phyloP scores from a whole-genome alignment of 768 basidiomycete species.

The Pulveroboletus sp. region DNA sequence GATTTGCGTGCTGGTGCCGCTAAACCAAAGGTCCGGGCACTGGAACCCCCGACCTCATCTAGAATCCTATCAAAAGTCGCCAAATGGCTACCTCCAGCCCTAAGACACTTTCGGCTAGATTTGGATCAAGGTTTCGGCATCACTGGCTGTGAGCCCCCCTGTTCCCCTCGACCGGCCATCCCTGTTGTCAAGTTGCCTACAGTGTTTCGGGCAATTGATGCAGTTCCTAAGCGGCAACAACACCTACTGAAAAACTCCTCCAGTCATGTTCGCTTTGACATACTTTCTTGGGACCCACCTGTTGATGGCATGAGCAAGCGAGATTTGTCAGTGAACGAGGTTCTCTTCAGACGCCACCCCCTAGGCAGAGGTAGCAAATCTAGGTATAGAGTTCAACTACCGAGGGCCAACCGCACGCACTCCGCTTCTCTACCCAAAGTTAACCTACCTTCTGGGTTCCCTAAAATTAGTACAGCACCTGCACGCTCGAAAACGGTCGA shows the following conservation, averaged over 20 bases:
- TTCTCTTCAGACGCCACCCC: slow-evolving; percentile 51
- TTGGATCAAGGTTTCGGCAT: slow-evolving; percentile 38
- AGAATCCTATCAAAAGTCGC: slow-evolving; percentile 32
- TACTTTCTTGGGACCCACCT: slow-evolving; percentile 68
- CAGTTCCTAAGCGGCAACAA: slow-evolving; percentile 46
- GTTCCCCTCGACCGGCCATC: slow-evolving; percentile 39
- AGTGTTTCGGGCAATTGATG: slow-evolving; percentile 37
- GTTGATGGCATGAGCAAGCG: slow-evolving; percentile 57
- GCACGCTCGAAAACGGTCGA: slow-evolving; percentile 34
- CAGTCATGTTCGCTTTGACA: slow-evolving; percentile 50
- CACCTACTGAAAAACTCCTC: slow-evolving; percentile 37
- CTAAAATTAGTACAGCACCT: slow-evolving; percentile 11
- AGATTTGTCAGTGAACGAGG: slow-evolving; percentile 60
- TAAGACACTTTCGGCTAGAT: slow-evolving; percentile 36
- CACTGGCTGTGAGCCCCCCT: slow-evolving; percentile 46
- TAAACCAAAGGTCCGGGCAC: slow-evolving; percentile 20
- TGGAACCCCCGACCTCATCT: slow-evolving; percentile 11
- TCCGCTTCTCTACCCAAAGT: slow-evolving; percentile 31
- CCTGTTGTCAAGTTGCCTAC: slow-evolving; percentile 48
- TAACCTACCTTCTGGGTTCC: slow-evolving; percentile 33
- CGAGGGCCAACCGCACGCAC: slow-evolving; percentile 15
- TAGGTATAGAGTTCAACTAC: slow-evolving; percentile 36
- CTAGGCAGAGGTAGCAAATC: slow-evolving; percentile 29
- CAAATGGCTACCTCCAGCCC: slow-evolving; percentile 56
- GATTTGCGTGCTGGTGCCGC: slow-evolving; percentile 19